Conservation (phyloP, 805 yeast genomes). For the Ogataea naganishii region DNA sequence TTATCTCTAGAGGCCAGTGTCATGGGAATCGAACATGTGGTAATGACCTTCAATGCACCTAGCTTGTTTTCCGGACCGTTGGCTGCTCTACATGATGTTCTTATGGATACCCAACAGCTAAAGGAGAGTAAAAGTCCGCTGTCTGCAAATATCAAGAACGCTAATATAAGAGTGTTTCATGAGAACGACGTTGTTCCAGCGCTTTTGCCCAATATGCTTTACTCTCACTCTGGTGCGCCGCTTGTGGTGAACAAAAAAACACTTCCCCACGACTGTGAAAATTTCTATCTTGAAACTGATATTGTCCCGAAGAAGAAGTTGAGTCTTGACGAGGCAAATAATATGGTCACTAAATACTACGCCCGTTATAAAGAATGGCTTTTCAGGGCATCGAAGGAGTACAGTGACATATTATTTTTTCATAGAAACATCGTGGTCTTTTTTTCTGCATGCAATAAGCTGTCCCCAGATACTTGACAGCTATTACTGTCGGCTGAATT, state of each 20-base stretch:
- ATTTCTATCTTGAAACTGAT: too few species aligned
- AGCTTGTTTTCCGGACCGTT: conserved; percentile 10
- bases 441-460: conserved; percentile 1
- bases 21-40: conserved; percentile 28
- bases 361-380: not conserved
- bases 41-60: conserved; percentile 12
- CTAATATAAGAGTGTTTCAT: conserved; percentile 8
- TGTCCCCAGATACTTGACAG: not conserved
- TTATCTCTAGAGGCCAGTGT: conserved; percentile 53
- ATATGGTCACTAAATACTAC: not conserved
- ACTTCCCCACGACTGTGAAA: conserved; percentile 7
- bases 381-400: not conserved
- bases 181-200: conserved; percentile 11
- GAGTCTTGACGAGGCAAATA: too few species aligned
- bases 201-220: conserved; percentile 8
- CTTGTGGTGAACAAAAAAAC: conserved; percentile 6
- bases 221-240: conserved; percentile 10
- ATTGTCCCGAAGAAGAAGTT: too few species aligned
- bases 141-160: conserved; percentile 3
- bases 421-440: conserved; percentile 1
- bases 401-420: not conserved
- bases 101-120: conserved; percentile 1
- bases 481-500: too few species aligned
- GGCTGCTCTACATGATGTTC: conserved; percentile 5
- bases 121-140: not conserved